Evolutionary conservation across 345 rosid species (phyloP), one percentile per base, ranked within the genome.

Genomic region (Brassica rapa): DNA sequence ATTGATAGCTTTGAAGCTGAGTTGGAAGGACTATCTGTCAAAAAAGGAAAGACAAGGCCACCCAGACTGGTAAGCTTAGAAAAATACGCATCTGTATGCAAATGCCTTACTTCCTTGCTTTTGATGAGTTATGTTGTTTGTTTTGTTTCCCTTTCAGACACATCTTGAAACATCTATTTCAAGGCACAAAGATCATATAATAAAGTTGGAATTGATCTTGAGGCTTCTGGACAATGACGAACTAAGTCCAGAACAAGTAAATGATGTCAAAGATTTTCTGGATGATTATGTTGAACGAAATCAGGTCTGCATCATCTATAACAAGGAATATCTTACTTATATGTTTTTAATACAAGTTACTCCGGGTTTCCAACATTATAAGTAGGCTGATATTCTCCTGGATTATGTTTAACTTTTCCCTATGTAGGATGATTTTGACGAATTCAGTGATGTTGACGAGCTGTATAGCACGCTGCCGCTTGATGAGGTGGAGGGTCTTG

Each of bases 141-240:
- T 39, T 75, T 24, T 79, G 25, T 55, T 70, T 46, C 62, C 19
- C 68, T 69, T 60, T 70, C 87, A 96, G 99, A 87, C 91, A 27
- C 98, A 96, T 86, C 87, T 96, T 72, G 98, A 96, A 89, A 81
- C 94, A 82, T 96, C 99, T 60, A 96, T 96, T 72, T 72, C 90
- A 51, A 89, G 99, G 60, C 99, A 96, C 85, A 93, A 89, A 85
- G 92, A 92, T 80, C 99, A 93, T 78, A 93, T 96, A 82, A 89
- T 86, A 91, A 96, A 96, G 88, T 80, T 96, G 81, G 99, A 96
- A 77, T 78, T 89, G 84, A 93, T 93, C 80, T 82, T 96, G 87
- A 93, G 98, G 91, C 85, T 96, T 41, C 83, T 96, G 82, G 99
- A 96, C 84, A 96, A 96, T 83, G 97, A 96, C 85, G 97, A 96